Base-by-base conservation (phyloP, 148 eudicot genomes). In the Simmondsia chinensis region DNA sequence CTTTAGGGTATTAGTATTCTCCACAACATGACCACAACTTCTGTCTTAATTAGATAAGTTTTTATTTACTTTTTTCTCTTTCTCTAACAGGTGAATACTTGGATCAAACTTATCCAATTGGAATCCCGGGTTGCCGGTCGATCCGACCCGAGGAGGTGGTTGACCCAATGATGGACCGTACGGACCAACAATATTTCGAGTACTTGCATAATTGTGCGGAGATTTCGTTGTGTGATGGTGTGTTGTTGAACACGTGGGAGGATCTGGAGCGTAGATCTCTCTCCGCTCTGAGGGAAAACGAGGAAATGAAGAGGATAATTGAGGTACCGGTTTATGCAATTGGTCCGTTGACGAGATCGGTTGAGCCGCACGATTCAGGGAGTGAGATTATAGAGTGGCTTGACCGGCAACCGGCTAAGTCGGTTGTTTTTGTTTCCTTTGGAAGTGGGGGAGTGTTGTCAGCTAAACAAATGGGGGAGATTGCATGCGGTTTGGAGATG, bases 161-260 rank as follows among this genome's bases (percentile, higher is more conserved):
- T 4, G 79, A 74, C 36, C 80, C 80, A 2, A 60, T 68, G 54
- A 6, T 54, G 38, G 72, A 71, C 55, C 65, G 69, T 21, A 8
- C 34, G 7, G 52, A 44, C 20, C 44, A 32, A 12, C 42, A 46
- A 20, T 70, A 63, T 46, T 7, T 6, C 1, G 71, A 54, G 56
- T 69, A 62, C 17, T 7, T 65, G 1, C 56, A 44, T 7, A 46
- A 61, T 7, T 70, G 61, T 15, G 28, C 20, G 5, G 60, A 53
- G 16, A 33, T 64, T 7, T 18, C 64, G 1, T 7, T 38, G 24
- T 52, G 48, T 8, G 71, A 73, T 48, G 79, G 79, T 10, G 32
- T 73, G 21, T 24, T 77, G 31, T 12, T 54, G 17, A 77, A 77
- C 43, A 61, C 79, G 6, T 77, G 79, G 79, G 64, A 51, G 25